These are phyloP conservation scores for Trichophyton equinum DNA, from an alignment of 2,329 filamentous ascomycete species.

Conservation along the genomic window DNA sequence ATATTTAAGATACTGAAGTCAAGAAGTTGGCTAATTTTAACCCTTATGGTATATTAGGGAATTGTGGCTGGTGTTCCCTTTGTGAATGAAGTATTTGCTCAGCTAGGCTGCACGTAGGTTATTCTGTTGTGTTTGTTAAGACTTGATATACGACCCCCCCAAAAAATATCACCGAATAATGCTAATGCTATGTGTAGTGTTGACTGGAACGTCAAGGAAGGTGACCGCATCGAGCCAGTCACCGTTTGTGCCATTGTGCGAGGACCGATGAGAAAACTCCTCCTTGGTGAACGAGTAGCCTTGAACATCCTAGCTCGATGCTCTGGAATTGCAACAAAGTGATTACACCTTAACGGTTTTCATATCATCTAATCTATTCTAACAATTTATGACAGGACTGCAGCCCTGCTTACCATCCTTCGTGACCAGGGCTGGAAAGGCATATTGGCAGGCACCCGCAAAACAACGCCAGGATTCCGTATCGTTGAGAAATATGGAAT, in stretches of 20 bases:
- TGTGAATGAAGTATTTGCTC: slow-evolving; percentile 83
- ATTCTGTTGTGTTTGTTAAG: background rate
- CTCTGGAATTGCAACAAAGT: slow-evolving; percentile 74
- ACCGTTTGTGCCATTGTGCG: slow-evolving; percentile 65
- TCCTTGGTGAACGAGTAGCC: slow-evolving; percentile 87
- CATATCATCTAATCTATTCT: slow-evolving; percentile 1
- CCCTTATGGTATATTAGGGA: slow-evolving; percentile 39
- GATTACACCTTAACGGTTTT: background rate
- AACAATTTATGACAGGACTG: slow-evolving; percentile 23
- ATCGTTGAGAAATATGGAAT: slow-evolving; percentile 98
- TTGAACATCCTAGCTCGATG: slow-evolving; percentile 83
- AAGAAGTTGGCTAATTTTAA: background rate
- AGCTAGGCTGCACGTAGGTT: slow-evolving; percentile 65
- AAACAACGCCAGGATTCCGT: slow-evolving; percentile 92
- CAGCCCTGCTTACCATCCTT: slow-evolving; percentile 39
- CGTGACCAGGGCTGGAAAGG: slow-evolving; percentile 60
- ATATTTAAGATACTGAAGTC: background rate
- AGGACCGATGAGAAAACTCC: slow-evolving; percentile 67
- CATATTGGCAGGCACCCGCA: slow-evolving; percentile 82
- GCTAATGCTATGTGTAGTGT: slow-evolving; percentile 39
- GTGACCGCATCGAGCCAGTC: slow-evolving; percentile 51
- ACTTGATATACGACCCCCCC: background rate
- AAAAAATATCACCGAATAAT: background rate
- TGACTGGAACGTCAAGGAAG: slow-evolving; percentile 74
- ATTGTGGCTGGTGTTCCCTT: slow-evolving; percentile 87